These are phyloP conservation scores for Cladorrhinum samala DNA, from an alignment of 495 filamentous ascomycete species.

Conservation along the genomic window DNA sequence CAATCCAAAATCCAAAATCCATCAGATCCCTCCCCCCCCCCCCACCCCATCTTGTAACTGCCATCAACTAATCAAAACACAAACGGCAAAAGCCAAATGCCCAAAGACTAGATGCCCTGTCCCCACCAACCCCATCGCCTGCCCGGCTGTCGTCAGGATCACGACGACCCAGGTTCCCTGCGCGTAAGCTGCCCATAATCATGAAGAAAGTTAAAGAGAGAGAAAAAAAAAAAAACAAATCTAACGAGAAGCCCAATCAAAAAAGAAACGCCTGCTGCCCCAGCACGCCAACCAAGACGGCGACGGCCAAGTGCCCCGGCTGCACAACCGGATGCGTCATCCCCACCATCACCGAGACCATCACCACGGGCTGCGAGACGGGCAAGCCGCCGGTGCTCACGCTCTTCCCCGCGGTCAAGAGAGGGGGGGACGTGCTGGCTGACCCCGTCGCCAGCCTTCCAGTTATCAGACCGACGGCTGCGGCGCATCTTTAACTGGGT, in stretches of 20 bases:
- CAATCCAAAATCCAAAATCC: too few species aligned
- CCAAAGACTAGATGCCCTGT: not conserved
- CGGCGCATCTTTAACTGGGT: not conserved
- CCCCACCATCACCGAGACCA: constrained; percentile 32
- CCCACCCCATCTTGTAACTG: too few species aligned
- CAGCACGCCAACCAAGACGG: constrained; percentile 28
- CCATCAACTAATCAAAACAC: not conserved
- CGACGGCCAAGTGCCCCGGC: constrained; percentile 25
- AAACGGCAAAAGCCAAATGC: constrained; percentile 4
- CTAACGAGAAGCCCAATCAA: not conserved
- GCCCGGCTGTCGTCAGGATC: constrained; percentile 24
- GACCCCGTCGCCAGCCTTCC: not conserved
- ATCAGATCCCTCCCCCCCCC: too few species aligned
- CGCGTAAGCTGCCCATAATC: constrained; percentile 8
- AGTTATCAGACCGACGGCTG: not conserved
- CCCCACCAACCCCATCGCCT: constrained; percentile 8
- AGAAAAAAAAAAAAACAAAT: not conserved
- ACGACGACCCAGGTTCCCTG: constrained; percentile 31
- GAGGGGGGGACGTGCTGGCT: constrained; percentile 6
- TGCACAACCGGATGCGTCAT: constrained; percentile 28
- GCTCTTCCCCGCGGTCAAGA: constrained; percentile 16
- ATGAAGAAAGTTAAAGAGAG: not conserved
- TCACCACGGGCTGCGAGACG: constrained; percentile 32
- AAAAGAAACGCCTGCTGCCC: constrained; percentile 38
- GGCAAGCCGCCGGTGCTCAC: not conserved